A percentile compares a stretch with the other conserved stretches of the same genome.
phyloP scores from a whole-genome alignment of 306 rosid species.

The Cicer cuneatum region DNA sequence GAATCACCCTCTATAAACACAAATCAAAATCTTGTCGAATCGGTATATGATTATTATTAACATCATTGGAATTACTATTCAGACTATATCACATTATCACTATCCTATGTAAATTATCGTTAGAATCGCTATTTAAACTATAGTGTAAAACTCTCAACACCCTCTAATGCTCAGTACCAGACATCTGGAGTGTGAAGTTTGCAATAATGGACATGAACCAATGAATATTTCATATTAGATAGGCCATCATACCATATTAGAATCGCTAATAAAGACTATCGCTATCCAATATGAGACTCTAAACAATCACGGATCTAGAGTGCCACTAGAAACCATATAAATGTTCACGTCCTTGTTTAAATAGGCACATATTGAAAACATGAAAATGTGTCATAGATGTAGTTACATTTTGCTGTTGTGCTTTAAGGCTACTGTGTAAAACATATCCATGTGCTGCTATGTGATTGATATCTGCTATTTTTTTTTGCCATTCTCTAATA shows the following conservation, averaged over 20 bases:
- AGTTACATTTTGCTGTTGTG: neutral
- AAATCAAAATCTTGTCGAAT: slow-evolving; percentile 64
- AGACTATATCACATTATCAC: neutral
- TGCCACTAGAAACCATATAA: neutral
- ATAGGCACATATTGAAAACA: neutral
- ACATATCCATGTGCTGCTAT: neutral
- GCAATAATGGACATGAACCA: neutral
- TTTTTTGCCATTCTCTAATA: slow-evolving; percentile 11
- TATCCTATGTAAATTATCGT: neutral
- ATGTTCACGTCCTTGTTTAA: neutral
- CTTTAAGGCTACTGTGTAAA: too few relatives aligned
- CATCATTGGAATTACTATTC: neutral
- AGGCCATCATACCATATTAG: neutral
- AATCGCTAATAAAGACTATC: neutral
- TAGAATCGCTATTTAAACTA: too few relatives aligned
- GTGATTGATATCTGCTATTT: slow-evolving; percentile 17
- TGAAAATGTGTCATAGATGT: slow-evolving; percentile 5
- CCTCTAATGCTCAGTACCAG: neutral
- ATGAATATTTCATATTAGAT: neutral
- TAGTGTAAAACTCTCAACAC: neutral
- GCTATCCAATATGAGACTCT: neutral
- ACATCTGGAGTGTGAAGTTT: neutral
- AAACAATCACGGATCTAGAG: neutral
- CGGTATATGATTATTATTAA: slow-evolving; percentile 36
- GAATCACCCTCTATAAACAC: slow-evolving; percentile 55